Percentiles rank a stretch among this genome's conserved stretches.
These are phyloP conservation scores for Leishmania guyanensis DNA, from an alignment of 208 protist genomes.

Conservation along the genomic window DNA sequence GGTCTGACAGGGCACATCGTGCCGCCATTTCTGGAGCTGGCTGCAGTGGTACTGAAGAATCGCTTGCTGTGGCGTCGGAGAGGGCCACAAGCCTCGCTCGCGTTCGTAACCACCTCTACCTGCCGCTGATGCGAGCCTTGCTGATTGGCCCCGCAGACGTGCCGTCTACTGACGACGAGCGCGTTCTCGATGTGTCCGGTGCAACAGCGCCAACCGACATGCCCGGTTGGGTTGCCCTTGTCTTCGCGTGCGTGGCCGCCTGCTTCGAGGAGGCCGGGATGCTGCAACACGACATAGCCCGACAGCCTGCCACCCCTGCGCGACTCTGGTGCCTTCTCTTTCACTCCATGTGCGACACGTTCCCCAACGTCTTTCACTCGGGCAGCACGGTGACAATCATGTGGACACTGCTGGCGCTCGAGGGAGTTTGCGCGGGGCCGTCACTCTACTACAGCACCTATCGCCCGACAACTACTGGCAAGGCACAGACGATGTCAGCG, in stretches of 20 bases:
- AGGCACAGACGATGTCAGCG: conserved; percentile 12
- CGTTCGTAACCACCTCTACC: conserved; percentile 17
- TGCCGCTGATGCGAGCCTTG: conserved; percentile 10
- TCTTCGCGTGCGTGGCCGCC: conserved; percentile 26
- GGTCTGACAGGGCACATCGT: neutral
- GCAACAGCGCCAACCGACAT: neutral
- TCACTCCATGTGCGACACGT: conserved; percentile 21
- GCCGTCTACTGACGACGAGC: neutral
- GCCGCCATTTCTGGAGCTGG: neutral
- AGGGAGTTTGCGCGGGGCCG: conserved; percentile 32
- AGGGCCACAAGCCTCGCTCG: neutral
- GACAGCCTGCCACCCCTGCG: conserved; percentile 36
- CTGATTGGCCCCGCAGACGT: neutral
- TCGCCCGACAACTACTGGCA: conserved; percentile 18
- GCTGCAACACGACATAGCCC: conserved; percentile 15
- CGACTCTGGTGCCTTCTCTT: conserved; percentile 51
- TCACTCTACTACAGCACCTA: conserved; percentile 17
- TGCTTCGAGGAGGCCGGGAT: conserved; percentile 40
- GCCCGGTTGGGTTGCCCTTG: conserved; percentile 20
- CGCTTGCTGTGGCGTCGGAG: neutral
- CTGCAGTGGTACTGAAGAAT: neutral
- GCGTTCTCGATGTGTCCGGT: neutral
- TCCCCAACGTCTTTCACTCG: conserved; percentile 62
- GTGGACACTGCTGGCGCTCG: conserved; percentile 44
- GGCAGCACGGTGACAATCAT: conserved; percentile 53